These are phyloP conservation scores for Casuarina glauca DNA, from an alignment of 306 rosid species.

Conservation along the genomic window DNA sequence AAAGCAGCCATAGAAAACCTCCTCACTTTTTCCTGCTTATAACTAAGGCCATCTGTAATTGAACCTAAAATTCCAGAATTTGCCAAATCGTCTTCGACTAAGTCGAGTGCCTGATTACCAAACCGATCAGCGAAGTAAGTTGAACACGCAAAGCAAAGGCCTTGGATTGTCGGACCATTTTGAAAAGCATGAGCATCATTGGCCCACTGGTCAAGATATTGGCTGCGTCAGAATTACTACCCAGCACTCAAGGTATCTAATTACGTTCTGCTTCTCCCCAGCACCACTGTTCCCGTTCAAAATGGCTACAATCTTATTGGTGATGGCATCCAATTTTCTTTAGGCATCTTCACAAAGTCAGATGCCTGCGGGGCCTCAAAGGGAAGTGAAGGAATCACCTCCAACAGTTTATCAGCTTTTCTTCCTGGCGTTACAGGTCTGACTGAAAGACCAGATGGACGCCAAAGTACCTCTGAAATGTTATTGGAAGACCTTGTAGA, in stretches of 20 bases:
- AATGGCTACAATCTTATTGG: constrained; percentile 58
- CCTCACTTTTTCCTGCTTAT: constrained; percentile 91
- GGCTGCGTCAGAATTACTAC: constrained; percentile 88
- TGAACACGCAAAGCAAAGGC: constrained; percentile 85
- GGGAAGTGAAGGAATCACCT: constrained; percentile 75
- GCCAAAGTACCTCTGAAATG: constrained; percentile 79
- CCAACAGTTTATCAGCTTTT: constrained; percentile 77
- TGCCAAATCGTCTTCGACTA: constrained; percentile 77
- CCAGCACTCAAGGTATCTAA: constrained; percentile 90
- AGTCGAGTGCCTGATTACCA: constrained; percentile 89
- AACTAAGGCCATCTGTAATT: constrained; percentile 86
- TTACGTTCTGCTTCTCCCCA: constrained; percentile 84
- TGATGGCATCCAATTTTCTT: constrained; percentile 69
- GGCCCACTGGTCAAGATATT: constrained; percentile 97
- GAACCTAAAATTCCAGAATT: constrained; percentile 88
- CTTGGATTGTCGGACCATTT: constrained; percentile 86
- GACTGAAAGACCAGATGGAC: constrained; percentile 89
- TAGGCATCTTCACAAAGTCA: constrained; percentile 81
- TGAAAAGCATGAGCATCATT: constrained; percentile 83
- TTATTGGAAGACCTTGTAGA: constrained; percentile 57
- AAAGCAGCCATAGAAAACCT: constrained; percentile 98
- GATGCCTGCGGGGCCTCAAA: constrained; percentile 79
- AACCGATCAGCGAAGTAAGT: constrained; percentile 89
- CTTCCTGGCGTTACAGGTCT: constrained; percentile 97
- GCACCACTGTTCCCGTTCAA: constrained; percentile 69